Conservation (phyloP, 208 protist genomes). For the Dictyostelium gargantuum region DNA sequence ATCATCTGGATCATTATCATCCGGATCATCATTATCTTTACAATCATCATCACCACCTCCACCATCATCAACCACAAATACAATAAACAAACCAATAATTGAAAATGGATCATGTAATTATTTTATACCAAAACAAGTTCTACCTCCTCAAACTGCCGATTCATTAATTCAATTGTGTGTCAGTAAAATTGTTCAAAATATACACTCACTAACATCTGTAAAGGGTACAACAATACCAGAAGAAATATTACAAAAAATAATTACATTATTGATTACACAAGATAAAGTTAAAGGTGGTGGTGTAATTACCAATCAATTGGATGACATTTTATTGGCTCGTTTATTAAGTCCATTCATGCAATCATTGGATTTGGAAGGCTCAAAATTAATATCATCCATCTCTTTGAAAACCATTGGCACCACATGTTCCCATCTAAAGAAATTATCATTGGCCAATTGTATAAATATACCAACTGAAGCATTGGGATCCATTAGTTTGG, state of each 20-base stretch:
- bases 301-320: background rate
- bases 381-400: background rate
- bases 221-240: background rate
- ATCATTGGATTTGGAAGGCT: slow-evolving; percentile 4
- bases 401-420: background rate
- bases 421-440: background rate
- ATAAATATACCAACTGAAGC: background rate
- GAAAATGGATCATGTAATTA: slow-evolving; percentile 10
- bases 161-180: slow-evolving; percentile 19
- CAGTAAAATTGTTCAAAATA: slow-evolving; percentile 20
- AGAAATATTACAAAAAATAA: slow-evolving; percentile 52
- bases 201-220: background rate
- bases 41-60: too few relatives aligned
- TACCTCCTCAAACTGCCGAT: slow-evolving; percentile 17
- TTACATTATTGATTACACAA: slow-evolving; percentile 19
- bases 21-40: too few relatives aligned
- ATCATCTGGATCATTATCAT: too few relatives aligned
- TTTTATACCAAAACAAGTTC: background rate
- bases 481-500: background rate
- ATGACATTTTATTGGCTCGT: background rate
- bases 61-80: background rate
- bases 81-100: background rate
- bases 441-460: slow-evolving; percentile 21
- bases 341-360: background rate
- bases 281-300: background rate